Percentiles rank a stretch among this genome's conserved stretches.
Evolutionary conservation across 1,139 yeast species (phyloP).

Genomic region (Magnusiomyces suaveolens): DNA sequence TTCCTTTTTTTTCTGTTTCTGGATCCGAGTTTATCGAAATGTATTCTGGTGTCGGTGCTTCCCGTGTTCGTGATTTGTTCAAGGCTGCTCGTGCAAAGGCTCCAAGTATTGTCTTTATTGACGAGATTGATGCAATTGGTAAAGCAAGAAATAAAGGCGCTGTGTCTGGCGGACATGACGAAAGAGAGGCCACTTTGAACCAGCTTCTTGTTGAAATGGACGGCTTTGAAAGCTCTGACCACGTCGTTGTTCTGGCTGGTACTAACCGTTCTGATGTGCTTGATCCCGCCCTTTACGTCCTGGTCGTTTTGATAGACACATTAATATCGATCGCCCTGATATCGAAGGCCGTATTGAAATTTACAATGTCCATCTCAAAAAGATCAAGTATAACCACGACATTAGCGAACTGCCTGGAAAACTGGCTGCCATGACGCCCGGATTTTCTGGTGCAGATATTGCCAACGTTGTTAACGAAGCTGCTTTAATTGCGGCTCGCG

Average conservation of each 20-base stretch:
- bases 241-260: constrained; percentile 94
- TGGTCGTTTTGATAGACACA: constrained; percentile 93
- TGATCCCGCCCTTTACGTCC: constrained; percentile 93
- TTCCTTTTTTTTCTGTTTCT: constrained; percentile 86
- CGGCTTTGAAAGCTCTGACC: constrained; percentile 83
- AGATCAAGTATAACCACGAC: constrained; percentile 46
- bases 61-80: constrained; percentile 90
- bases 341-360: constrained; percentile 88
- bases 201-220: constrained; percentile 97
- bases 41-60: constrained; percentile 99
- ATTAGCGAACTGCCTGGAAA: constrained; percentile 62
- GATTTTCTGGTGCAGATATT: constrained; percentile 96
- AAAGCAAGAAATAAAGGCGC: constrained; percentile 81
- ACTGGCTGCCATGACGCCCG: constrained; percentile 92
- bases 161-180: constrained; percentile 85
- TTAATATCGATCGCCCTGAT: constrained; percentile 84
- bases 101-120: constrained; percentile 88
- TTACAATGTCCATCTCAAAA: constrained; percentile 71
- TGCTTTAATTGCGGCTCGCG: constrained; percentile 90
- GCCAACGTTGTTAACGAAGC: constrained; percentile 97
- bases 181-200: constrained; percentile 90
- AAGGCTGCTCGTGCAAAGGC: constrained; percentile 87
- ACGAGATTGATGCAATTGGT: constrained; percentile 97
- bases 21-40: constrained; percentile 98
- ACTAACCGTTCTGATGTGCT: constrained; percentile 90